Evolutionary conservation across 202 grass and related monocot genomes (phyloP).

Genomic region (Cymbopogon flexuosus): DNA sequence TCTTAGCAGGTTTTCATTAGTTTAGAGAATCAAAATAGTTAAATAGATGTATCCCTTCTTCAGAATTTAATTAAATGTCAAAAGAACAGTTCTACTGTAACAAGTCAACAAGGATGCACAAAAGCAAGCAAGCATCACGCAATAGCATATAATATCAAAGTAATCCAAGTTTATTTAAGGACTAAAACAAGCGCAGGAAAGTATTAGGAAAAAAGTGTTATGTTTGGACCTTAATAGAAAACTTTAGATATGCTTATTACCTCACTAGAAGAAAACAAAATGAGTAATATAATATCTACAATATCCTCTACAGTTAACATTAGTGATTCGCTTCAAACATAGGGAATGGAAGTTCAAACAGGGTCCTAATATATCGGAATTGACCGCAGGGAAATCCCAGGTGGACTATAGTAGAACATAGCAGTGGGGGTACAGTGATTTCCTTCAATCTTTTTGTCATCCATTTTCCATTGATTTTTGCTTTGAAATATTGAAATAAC

Average conservation of each 20-base stretch:
- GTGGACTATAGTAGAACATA: neutral
- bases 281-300: neutral
- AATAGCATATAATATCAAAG: neutral
- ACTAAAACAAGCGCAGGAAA: neutral
- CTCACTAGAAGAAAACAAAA: neutral
- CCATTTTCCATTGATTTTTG: neutral
- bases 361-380: neutral
- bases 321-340: neutral
- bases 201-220: neutral
- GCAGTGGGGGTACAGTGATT: neutral
- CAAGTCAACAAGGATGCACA: neutral
- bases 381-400: neutral
- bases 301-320: neutral
- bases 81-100: neutral
- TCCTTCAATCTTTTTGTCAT: neutral
- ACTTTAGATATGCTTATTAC: neutral
- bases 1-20: neutral
- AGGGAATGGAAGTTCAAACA: neutral
- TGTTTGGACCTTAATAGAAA: neutral
- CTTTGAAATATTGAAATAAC: neutral
- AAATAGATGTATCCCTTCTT: neutral
- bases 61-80: neutral
- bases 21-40: conserved; percentile 11
- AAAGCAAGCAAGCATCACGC: neutral
- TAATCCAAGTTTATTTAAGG: neutral